A percentile compares a stretch with the other conserved stretches of the same genome.
phyloP scores from a whole-genome alignment of 495 filamentous ascomycete species.

The Neurospora sp. region DNA sequence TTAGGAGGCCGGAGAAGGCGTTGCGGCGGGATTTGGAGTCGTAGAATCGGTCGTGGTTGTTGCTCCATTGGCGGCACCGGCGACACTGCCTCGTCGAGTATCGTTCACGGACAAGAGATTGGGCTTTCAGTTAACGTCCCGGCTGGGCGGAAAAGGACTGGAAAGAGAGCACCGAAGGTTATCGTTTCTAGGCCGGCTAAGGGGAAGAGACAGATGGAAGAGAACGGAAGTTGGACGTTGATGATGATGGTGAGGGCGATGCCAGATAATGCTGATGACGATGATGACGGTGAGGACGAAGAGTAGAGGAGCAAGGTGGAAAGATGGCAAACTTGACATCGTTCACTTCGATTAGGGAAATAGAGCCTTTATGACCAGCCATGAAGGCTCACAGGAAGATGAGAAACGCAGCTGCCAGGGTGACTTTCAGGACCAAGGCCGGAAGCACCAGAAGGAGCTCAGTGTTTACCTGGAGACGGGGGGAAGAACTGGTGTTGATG shows the following conservation, averaged over 20 bases:
- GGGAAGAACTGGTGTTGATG: background rate
- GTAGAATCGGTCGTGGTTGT: background rate
- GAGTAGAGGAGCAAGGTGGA: background rate
- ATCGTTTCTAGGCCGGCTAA: background rate
- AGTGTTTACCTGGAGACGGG: background rate
- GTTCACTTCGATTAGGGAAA: background rate
- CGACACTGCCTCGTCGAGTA: background rate
- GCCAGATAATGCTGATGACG: background rate
- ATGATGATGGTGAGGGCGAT: background rate
- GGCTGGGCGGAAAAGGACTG: background rate
- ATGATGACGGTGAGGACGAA: background rate
- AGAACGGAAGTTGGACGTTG: background rate
- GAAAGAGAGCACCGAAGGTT: background rate
- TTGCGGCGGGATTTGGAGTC: background rate
- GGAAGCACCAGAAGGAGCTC: background rate
- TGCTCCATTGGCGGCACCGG: background rate
- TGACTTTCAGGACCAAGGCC: background rate
- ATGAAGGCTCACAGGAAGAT: background rate
- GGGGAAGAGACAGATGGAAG: background rate
- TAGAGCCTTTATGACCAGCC: background rate
- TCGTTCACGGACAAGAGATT: background rate
- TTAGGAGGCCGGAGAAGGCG: no score
- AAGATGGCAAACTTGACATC: background rate
- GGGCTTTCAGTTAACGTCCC: background rate
- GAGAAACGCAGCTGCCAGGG: background rate